These are phyloP conservation scores for Hyaloscypha bicolor DNA, from an alignment of 495 filamentous ascomycete species.

Conservation along the genomic window DNA sequence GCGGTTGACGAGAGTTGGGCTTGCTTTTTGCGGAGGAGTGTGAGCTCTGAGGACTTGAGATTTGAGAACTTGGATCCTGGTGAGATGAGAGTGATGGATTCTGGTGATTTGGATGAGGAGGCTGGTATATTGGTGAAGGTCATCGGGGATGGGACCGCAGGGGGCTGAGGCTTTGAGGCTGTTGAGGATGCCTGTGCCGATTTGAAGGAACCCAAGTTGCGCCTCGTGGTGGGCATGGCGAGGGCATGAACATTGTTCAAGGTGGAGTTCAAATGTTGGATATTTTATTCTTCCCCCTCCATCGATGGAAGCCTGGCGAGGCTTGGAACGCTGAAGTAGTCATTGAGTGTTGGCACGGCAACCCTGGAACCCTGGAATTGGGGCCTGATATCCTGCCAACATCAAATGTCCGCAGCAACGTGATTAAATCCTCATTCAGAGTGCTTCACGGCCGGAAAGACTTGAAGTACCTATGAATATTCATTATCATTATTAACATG, in stretches of 20 bases:
- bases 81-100: slow-evolving; percentile 2
- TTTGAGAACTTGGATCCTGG: slow-evolving; percentile 11
- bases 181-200: neutral
- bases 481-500: neutral
- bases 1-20: slow-evolving; percentile 17
- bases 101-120: slow-evolving; percentile 2
- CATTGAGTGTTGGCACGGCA: too few species aligned
- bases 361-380: too few species aligned
- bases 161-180: neutral
- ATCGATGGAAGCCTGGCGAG: too few species aligned
- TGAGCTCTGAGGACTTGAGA: slow-evolving; percentile 14
- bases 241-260: neutral
- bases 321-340: too few species aligned
- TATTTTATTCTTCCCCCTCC: too few species aligned
- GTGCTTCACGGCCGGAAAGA: too few species aligned
- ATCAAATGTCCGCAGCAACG: too few species aligned
- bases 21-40: slow-evolving; percentile 31
- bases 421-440: too few species aligned
- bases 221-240: neutral
- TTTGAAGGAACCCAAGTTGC: neutral
- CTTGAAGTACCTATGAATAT: neutral
- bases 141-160: neutral
- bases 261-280: too few species aligned
- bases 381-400: too few species aligned
- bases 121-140: neutral